These are phyloP conservation scores for baker's yeast (Saccharomyces cerevisiae) DNA, from an alignment of 805 yeast species.

Conservation along the genomic window DNA sequence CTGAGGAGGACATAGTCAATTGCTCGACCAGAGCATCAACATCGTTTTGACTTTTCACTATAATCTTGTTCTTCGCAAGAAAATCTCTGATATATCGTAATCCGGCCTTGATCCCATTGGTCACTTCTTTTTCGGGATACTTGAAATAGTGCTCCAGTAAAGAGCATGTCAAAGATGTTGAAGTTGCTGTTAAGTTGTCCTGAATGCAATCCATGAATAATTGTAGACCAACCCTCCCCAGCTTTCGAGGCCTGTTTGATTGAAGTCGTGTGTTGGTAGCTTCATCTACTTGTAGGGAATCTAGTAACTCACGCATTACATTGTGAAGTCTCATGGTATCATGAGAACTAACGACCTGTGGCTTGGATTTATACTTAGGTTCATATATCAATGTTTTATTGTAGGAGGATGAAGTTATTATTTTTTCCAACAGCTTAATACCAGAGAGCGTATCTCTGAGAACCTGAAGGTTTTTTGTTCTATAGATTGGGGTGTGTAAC, in stretches of 20 bases:
- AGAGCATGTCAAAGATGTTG: slow-evolving; percentile 13
- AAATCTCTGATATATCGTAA: slow-evolving; percentile 10
- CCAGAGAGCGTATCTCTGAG: slow-evolving; percentile 12
- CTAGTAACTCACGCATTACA: slow-evolving; percentile 16
- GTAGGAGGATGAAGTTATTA: slow-evolving; percentile 16
- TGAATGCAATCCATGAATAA: slow-evolving; percentile 18
- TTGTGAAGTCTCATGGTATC: slow-evolving; percentile 14
- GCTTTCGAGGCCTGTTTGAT: slow-evolving; percentile 8
- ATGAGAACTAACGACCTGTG: slow-evolving; percentile 16
- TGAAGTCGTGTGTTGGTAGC: slow-evolving; percentile 3
- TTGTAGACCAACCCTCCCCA: slow-evolving; percentile 23
- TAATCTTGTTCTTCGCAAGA: slow-evolving; percentile 11
- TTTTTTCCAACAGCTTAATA: slow-evolving; percentile 14
- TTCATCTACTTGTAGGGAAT: slow-evolving; percentile 16
- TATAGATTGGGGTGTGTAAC: slow-evolving; percentile 22
- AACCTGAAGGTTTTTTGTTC: slow-evolving; percentile 6
- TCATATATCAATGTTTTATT: slow-evolving; percentile 18
- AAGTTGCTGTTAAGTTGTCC: slow-evolving; percentile 13
- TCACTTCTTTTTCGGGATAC: slow-evolving; percentile 12
- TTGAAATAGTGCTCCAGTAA: slow-evolving; percentile 14
- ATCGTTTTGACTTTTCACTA: slow-evolving; percentile 6
- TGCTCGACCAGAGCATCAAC: slow-evolving; percentile 16
- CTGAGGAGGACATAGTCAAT: slow-evolving; percentile 6
- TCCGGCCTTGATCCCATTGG: slow-evolving; percentile 10
- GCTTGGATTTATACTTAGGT: slow-evolving; percentile 18